These are phyloP conservation scores for Oryza coarctata DNA, from an alignment of 176 grass and related monocot genomes.

Conservation along the genomic window DNA sequence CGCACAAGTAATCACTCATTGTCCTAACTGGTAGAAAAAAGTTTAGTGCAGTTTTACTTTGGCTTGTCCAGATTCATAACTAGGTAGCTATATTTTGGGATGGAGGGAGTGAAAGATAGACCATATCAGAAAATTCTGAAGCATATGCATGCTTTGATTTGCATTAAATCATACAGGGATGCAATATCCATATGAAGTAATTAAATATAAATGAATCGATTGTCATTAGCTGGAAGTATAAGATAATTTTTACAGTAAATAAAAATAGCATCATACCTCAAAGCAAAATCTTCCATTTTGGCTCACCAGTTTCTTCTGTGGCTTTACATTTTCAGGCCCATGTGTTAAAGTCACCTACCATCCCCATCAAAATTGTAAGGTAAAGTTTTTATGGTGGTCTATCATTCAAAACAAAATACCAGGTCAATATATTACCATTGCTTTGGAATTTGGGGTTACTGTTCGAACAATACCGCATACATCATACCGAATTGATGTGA, in stretches of 20 bases:
- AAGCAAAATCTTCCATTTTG: constrained; percentile 88
- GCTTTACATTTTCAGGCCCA: constrained; percentile 76
- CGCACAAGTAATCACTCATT: not conserved
- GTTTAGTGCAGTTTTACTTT: not conserved
- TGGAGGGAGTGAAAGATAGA: not conserved
- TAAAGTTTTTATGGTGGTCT: not conserved
- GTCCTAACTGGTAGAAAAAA: constrained; percentile 11
- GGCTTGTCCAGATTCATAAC: too few species aligned
- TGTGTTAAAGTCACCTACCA: constrained; percentile 80
- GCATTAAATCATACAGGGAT: not conserved
- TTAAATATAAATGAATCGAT: not conserved
- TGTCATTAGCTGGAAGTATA: constrained; percentile 3
- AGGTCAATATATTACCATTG: constrained; percentile 63
- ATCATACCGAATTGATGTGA: constrained; percentile 75
- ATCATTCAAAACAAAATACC: not conserved
- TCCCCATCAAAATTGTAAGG: constrained; percentile 25
- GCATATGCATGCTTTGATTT: not conserved
- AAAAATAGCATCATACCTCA: constrained; percentile 58
- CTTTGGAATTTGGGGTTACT: constrained; percentile 77
- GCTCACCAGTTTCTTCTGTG: constrained; percentile 67
- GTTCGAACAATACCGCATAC: constrained; percentile 87
- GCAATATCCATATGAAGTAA: constrained; percentile 5
- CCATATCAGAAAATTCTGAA: constrained; percentile 5
- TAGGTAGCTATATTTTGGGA: too few species aligned
- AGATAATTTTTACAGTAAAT: not conserved